Conservation (phyloP, 2,329 filamentous ascomycete genomes). For the Karstenula rhodostoma region DNA sequence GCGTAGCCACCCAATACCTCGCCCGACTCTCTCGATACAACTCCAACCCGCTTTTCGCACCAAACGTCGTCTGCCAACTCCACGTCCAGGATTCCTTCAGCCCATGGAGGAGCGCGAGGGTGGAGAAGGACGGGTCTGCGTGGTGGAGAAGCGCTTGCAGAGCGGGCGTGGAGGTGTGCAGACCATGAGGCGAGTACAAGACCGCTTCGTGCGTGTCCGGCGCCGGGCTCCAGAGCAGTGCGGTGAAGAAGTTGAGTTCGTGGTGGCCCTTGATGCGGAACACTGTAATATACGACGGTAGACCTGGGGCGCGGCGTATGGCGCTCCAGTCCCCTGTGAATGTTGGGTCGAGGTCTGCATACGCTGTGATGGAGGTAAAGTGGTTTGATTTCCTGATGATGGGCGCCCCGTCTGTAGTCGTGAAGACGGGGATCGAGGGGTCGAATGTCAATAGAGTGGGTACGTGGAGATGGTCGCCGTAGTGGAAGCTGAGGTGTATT, state of each 20-base stretch:
- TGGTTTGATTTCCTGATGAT: not conserved
- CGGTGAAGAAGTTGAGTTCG: constrained; percentile 19
- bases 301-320: constrained; percentile 3
- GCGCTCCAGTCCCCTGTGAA: not conserved
- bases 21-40: constrained; percentile 9
- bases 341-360: constrained; percentile 1
- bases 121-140: not conserved
- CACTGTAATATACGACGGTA: constrained; percentile 15
- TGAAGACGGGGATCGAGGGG: constrained; percentile 13
- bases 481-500: constrained; percentile 14
- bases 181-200: constrained; percentile 18
- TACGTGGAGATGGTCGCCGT: constrained; percentile 15
- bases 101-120: constrained; percentile 16
- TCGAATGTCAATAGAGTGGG: constrained; percentile 15
- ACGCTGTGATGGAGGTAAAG: not conserved
- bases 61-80: constrained; percentile 16
- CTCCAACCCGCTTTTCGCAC: constrained; percentile 10
- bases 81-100: constrained; percentile 17
- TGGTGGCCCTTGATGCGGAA: constrained; percentile 18
- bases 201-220: constrained; percentile 18
- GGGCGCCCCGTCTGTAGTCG: not conserved
- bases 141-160: constrained; percentile 16
- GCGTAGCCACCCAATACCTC: constrained; percentile 19
- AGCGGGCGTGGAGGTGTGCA: constrained; percentile 11
- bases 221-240: not conserved